Evolutionary conservation across 495 filamentous ascomycete genomes (phyloP).

Genomic region (Bombardia bombarda): DNA sequence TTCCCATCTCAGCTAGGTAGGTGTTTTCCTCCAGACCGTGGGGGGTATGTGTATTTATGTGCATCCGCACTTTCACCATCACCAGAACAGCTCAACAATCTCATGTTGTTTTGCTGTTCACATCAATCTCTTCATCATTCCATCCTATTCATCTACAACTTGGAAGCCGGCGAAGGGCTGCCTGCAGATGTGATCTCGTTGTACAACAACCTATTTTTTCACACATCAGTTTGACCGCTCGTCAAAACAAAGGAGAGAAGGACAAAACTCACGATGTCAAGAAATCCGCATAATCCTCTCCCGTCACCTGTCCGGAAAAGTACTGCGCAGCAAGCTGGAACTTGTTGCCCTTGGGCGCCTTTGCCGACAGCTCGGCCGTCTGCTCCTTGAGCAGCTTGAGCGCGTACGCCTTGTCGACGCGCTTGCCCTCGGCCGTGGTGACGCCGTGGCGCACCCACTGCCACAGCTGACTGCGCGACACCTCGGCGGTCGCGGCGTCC

Average conservation of each 20-base stretch:
- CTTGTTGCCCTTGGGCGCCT: constrained; percentile 85
- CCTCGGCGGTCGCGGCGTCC: constrained; percentile 95
- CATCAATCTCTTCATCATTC: too few species aligned
- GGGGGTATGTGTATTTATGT: too few species aligned
- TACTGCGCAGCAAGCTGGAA: constrained; percentile 86
- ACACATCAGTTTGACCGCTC: neutral
- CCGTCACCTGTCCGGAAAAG: constrained; percentile 87
- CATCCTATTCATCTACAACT: constrained; percentile 64
- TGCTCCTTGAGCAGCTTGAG: constrained; percentile 84
- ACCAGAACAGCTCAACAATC: too few species aligned
- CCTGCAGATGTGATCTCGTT: constrained; percentile 91
- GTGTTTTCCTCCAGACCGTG: too few species aligned
- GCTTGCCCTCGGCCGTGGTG: constrained; percentile 80
- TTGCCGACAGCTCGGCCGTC: constrained; percentile 62
- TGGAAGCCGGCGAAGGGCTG: constrained; percentile 59
- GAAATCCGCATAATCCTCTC: constrained; percentile 97
- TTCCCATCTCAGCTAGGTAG: too few species aligned
- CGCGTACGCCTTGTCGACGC: constrained; percentile 84
- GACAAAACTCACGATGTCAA: constrained; percentile 60
- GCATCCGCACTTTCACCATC: too few species aligned
- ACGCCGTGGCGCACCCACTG: constrained; percentile 90
- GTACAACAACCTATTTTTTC: constrained; percentile 61
- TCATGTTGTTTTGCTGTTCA: too few species aligned
- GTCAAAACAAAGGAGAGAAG: neutral
- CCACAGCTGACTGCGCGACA: constrained; percentile 88